Base-by-base conservation (phyloP, 495 filamentous ascomycete genomes). In the Penicillium alfredii region DNA sequence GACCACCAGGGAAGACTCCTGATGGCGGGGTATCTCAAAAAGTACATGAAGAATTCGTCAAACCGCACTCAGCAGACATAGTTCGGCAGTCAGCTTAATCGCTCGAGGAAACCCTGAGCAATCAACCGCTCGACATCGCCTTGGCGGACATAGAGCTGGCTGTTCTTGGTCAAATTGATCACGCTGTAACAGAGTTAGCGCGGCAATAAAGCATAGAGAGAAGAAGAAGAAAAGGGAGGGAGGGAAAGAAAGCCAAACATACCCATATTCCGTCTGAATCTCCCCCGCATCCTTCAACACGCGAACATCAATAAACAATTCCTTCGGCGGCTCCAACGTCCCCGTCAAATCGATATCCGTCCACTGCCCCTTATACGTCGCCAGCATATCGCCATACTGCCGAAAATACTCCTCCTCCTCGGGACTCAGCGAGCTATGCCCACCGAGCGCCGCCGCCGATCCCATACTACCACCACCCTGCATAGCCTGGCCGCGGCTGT, bases 211-310 rank as follows among this genome's bases (percentile, higher is more conserved):
- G n/a, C n/a, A n/a, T n/a, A n/a, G n/a, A n/a, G n/a, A n/a, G n/a
- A n/a, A n/a, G n/a, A n/a, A n/a, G n/a, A 28, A 32, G 6, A 23
- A 10, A 31, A 20, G 35, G 8, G 44, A 44, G 4, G 13, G 21
- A 30, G 31, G 12, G 17, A 38, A 15, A 38, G 19, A 22, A 5
- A 45, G 30, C 16, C 12, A 39, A 30, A 27, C 40, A 63, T 75
- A 96, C 87, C 93, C 93, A 61, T 97, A 99, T 68, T 99, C 93
- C 8, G 93, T 99, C 66, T 99, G 92, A 44, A 99, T 94, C 70
- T 97, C 92, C 15, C 93, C 93, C 27, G 90, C 93, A 69, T 99
- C 92, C 56, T 92, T 95, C 44, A 99, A 61, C 34, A 97, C 93
- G 36, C 93, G 70, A 33, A 99, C 93, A 63, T 99, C 93, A 57